Percentiles rank a stretch among this genome's conserved stretches.
Conservation (phyloP, 2,329 filamentous ascomycete genomes). For the Aspergillus caelatus region DNA sequence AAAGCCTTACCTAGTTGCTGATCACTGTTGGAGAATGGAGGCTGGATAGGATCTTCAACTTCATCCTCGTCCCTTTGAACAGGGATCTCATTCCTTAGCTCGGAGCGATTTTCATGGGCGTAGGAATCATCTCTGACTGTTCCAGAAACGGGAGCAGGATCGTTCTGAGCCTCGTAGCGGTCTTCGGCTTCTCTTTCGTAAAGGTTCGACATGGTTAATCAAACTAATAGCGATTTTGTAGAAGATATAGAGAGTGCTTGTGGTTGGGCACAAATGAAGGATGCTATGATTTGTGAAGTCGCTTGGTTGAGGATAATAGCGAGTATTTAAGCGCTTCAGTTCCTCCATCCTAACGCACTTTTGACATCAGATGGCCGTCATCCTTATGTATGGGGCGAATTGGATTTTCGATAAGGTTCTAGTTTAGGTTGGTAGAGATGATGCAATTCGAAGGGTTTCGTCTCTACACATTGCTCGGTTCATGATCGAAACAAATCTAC, state of each 20-base stretch:
- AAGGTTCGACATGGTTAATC: conserved; percentile 23
- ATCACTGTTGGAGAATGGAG: conserved; percentile 30
- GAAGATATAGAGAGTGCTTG: too few species aligned
- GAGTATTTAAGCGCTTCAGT: not conserved
- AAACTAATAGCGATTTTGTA: not conserved
- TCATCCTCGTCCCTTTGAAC: conserved; percentile 28
- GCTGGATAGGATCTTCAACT: conserved; percentile 33
- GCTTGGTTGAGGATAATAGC: not conserved
- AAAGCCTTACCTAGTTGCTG: conserved; percentile 33
- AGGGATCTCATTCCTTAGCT: conserved; percentile 22
- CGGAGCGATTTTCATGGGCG: conserved; percentile 21
- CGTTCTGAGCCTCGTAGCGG: conserved; percentile 31
- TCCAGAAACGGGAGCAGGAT: conserved; percentile 27
- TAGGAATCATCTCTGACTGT: conserved; percentile 28
- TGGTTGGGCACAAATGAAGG: too few species aligned
- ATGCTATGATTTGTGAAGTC: not conserved
- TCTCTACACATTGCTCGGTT: not conserved
- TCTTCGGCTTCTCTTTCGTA: conserved; percentile 32
- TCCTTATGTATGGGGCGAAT: not conserved
- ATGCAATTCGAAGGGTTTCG: not conserved
- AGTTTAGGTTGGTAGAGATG: not conserved
- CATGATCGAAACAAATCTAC: not conserved
- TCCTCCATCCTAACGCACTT: not conserved
- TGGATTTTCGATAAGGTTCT: not conserved
- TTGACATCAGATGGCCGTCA: not conserved